phyloP scores from a whole-genome alignment of 805 yeast genomes.

The Yarrowia phangngaensis region DNA sequence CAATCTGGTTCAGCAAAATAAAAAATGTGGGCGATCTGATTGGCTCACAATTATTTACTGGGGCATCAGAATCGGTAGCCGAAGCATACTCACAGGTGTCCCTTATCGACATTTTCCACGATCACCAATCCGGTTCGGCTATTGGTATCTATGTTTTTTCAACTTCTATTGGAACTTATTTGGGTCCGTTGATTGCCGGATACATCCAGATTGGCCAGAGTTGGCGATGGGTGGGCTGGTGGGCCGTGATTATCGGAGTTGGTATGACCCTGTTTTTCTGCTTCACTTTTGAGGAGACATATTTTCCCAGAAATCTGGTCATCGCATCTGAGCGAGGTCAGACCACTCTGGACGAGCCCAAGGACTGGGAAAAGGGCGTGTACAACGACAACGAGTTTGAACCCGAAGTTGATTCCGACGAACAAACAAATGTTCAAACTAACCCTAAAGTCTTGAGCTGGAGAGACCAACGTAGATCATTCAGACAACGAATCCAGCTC shows the following conservation, averaged over 20 bases:
- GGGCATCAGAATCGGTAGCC: slow-evolving; percentile 78
- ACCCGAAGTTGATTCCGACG: background rate
- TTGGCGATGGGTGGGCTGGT: slow-evolving; percentile 77
- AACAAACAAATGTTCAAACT: slow-evolving; percentile 16
- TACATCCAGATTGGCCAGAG: slow-evolving; percentile 55
- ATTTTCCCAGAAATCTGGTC: slow-evolving; percentile 40
- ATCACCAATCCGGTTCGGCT: slow-evolving; percentile 71
- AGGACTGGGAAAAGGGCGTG: background rate
- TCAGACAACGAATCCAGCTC: slow-evolving; percentile 43
- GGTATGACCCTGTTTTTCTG: slow-evolving; percentile 51
- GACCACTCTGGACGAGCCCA: background rate
- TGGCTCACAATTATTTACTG: slow-evolving; percentile 76
- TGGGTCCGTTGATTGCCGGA: slow-evolving; percentile 77
- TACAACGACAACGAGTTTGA: background rate
- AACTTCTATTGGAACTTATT: slow-evolving; percentile 71
- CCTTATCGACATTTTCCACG: slow-evolving; percentile 67
- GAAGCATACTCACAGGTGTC: slow-evolving; percentile 68
- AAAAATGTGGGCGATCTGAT: slow-evolving; percentile 56
- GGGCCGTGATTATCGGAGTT: slow-evolving; percentile 62
- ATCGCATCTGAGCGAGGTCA: slow-evolving; percentile 20
- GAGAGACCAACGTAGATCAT: slow-evolving; percentile 39
- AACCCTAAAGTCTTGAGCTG: slow-evolving; percentile 37
- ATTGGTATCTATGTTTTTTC: slow-evolving; percentile 71
- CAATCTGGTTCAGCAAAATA: slow-evolving; percentile 65
- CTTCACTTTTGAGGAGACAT: slow-evolving; percentile 67